Base-by-base conservation (phyloP, 441 rosid genomes). In the Macaranga tanarius region DNA sequence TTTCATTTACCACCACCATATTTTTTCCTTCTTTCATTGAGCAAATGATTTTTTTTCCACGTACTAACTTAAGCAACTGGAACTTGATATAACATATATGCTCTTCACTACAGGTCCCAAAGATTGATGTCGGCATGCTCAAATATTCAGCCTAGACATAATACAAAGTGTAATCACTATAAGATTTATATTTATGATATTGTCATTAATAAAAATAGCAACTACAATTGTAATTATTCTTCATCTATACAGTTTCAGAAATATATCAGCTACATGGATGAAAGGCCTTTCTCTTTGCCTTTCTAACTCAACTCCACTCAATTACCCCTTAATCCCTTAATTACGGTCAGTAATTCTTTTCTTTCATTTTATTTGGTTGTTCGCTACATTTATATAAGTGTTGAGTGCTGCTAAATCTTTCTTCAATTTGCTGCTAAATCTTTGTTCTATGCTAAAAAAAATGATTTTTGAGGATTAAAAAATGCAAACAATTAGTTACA, bases 91-190 rank as follows among this genome's bases (percentile, higher is more conserved):
- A 58, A 70, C 56, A 2, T 58, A 11, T 70, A 70, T 70, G 54
- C 26, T 10, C 17, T 44, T 5, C 9, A 19, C 10, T 70, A 65
- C 73, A 70, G 73, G 56, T 70, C 73, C 55, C 44, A 70, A 58
- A 44, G 73, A 70, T 70, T 70, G 64, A 40, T 9, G 28, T 58
- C 47, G 28, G 22, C 22, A 66, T 48, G 38, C 34, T 15, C 28
- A 17, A 3, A 22, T 13, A 17, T 34, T 12, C 34, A 0, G n/a
- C 19, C 50, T n/a, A 19, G 55, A n/a, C 13, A 55, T 52, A 38
- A 20, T 67, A 28, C 7, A 10, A 67, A 66, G 22, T 26, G 23
- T 67, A n/a, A 50, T 31, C 13, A 20, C 50, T 12, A 10, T 8
- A 20, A 20, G 5, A 23, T 0, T 28, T 66, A 50, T 42, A 47